A percentile compares a stretch with the other conserved stretches of the same genome.
Conservation (phyloP, 129 eudicot species). For the Pulicaria dysenterica region DNA sequence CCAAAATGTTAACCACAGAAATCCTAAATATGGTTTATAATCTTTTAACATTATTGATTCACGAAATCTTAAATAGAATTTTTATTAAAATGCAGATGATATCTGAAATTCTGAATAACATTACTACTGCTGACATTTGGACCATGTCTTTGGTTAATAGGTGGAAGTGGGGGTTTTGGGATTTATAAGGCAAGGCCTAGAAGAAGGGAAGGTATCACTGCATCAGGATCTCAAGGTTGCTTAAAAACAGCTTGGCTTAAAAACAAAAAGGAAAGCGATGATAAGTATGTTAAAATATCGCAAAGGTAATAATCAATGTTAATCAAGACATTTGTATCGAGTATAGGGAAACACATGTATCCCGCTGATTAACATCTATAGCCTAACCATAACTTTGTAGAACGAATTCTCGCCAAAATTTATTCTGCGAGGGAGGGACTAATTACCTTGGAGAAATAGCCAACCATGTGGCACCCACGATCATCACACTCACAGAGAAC, state of each 20-base stretch:
- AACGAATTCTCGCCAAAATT: not conserved
- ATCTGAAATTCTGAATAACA: too few relatives aligned
- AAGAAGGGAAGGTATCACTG: too few relatives aligned
- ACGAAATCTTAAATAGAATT: not conserved
- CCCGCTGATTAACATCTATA: not conserved
- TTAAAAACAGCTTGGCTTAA: too few relatives aligned
- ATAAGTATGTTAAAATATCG: not conserved
- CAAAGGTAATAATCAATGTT: not conserved
- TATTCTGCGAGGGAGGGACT: not conserved
- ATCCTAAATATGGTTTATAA: not conserved
- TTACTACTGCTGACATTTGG: too few relatives aligned
- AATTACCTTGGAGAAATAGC: conserved; percentile 91
- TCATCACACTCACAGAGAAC: conserved; percentile 97
- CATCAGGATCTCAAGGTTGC: too few relatives aligned
- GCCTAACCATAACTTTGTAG: not conserved
- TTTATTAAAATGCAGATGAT: too few relatives aligned
- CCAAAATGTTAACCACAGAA: not conserved
- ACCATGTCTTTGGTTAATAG: too few relatives aligned
- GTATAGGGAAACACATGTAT: not conserved
- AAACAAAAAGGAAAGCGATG: not conserved
- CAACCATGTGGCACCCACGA: conserved; percentile 99
- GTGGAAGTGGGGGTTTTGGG: too few relatives aligned
- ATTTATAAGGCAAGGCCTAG: too few relatives aligned
- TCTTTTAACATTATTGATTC: not conserved
- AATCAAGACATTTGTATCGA: not conserved